These are phyloP conservation scores for Chrysoporthe puriensis DNA, from an alignment of 2,329 filamentous ascomycete genomes.

Conservation along the genomic window DNA sequence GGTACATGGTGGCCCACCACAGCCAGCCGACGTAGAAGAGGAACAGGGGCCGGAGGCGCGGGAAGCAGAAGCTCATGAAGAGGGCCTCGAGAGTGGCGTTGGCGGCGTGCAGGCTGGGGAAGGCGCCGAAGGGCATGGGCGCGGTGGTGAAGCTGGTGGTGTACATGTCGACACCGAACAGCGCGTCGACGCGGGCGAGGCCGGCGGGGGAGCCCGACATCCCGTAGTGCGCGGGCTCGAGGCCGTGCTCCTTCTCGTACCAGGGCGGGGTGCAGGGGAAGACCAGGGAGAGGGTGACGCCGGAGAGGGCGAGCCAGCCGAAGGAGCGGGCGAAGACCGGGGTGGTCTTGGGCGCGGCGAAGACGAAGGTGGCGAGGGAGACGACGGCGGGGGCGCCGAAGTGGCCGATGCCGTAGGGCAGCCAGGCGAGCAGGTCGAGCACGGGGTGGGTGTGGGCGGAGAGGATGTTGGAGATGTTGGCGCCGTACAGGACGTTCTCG, in stretches of 20 bases:
- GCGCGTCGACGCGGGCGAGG: conserved; percentile 81
- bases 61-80: conserved; percentile 93
- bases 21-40: conserved; percentile 88
- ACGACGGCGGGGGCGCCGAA: conserved; percentile 84
- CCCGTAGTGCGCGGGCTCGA: conserved; percentile 89
- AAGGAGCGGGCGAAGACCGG: conserved; percentile 86
- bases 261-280: conserved; percentile 95
- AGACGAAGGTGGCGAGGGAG: conserved; percentile 81
- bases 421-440: conserved; percentile 87
- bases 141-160: conserved; percentile 90
- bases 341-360: conserved; percentile 81
- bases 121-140: conserved; percentile 91
- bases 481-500: conserved; percentile 95
- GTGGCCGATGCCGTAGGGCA: conserved; percentile 90
- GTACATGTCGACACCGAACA: conserved; percentile 92
- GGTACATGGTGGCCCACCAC: conserved; percentile 98
- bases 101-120: conserved; percentile 89
- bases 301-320: conserved; percentile 88
- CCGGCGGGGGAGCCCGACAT: conserved; percentile 90
- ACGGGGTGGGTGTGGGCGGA: conserved; percentile 84
- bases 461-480: conserved; percentile 93
- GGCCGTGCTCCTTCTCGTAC: conserved; percentile 93
- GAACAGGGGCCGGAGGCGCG: conserved; percentile 77
- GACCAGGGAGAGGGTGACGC: conserved; percentile 83
- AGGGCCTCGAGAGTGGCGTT: conserved; percentile 87